Conservation (phyloP, 805 yeast genomes). For the Danielia reshetovae region DNA sequence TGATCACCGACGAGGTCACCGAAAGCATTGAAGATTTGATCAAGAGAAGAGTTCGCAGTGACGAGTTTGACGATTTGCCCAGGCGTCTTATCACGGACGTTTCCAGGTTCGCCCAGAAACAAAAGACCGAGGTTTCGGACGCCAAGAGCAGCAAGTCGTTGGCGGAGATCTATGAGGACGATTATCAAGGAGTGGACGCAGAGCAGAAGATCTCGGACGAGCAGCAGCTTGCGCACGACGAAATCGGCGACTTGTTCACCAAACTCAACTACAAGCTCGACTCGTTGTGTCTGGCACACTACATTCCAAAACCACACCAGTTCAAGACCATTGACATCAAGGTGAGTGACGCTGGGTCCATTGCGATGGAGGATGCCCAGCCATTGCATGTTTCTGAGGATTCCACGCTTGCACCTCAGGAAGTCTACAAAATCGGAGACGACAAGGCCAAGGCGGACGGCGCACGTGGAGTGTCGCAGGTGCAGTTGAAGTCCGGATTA, state of each 20-base stretch:
- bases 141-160: conserved; percentile 81
- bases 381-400: conserved; percentile 77
- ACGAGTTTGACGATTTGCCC: conserved; percentile 80
- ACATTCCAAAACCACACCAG: conserved; percentile 85
- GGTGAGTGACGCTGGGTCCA: conserved; percentile 58
- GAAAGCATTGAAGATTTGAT: conserved; percentile 86
- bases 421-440: conserved; percentile 61
- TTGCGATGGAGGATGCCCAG: conserved; percentile 94
- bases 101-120: conserved; percentile 46
- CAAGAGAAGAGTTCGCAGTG: conserved; percentile 69
- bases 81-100: conserved; percentile 66
- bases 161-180: conserved; percentile 91
- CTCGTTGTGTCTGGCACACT: conserved; percentile 90
- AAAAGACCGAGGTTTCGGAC: conserved; percentile 69
- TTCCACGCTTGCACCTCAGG: conserved; percentile 89
- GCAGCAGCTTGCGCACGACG: conserved; percentile 69
- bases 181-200: conserved; percentile 48
- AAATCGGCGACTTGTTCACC: conserved; percentile 63
- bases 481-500: conserved; percentile 70
- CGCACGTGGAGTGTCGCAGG: conserved; percentile 44
- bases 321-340: conserved; percentile 70
- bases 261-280: conserved; percentile 70
- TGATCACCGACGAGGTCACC: conserved; percentile 84
- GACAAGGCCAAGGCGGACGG: conserved; percentile 29
- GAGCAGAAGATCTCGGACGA: conserved; percentile 57